phyloP scores from a whole-genome alignment of 73 alveolate species.

The Effrenium voratum region DNA sequence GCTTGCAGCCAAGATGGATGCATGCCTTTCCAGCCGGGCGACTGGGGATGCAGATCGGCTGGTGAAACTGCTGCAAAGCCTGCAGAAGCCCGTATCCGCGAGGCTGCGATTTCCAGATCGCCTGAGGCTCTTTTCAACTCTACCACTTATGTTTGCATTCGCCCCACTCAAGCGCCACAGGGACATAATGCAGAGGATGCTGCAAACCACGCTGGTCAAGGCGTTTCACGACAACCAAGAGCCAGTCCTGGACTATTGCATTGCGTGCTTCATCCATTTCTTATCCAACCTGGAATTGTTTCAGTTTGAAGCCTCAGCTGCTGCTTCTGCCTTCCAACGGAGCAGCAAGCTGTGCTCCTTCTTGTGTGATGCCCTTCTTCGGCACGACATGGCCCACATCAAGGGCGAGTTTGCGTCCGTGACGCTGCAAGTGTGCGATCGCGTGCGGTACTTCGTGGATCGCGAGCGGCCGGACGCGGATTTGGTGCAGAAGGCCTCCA shows the following conservation, averaged over 20 bases:
- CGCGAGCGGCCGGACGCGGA: not conserved
- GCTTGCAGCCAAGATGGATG: not conserved
- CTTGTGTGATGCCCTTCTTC: slow-evolving; percentile 6
- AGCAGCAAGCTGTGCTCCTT: slow-evolving; percentile 25
- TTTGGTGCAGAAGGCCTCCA: not conserved
- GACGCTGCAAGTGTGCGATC: not conserved
- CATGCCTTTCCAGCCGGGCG: not conserved
- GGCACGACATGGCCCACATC: not conserved
- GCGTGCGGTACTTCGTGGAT: not conserved
- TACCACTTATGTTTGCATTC: not conserved
- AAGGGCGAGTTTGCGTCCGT: not conserved
- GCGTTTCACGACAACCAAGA: not conserved
- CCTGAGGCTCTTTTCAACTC: not conserved
- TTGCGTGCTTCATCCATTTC: slow-evolving; percentile 20
- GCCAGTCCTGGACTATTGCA: not conserved
- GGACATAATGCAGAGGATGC: not conserved
- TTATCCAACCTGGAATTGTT: not conserved
- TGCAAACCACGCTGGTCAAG: not conserved
- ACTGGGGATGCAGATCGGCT: not conserved
- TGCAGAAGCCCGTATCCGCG: not conserved
- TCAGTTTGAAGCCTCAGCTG: not conserved
- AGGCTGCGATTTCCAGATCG: not conserved
- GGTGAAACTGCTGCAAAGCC: not conserved
- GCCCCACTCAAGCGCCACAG: not conserved
- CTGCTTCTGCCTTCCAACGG: not conserved